These are phyloP conservation scores for Acorus calamus DNA, from an alignment of 106 monocot genomes.

Conservation along the genomic window DNA sequence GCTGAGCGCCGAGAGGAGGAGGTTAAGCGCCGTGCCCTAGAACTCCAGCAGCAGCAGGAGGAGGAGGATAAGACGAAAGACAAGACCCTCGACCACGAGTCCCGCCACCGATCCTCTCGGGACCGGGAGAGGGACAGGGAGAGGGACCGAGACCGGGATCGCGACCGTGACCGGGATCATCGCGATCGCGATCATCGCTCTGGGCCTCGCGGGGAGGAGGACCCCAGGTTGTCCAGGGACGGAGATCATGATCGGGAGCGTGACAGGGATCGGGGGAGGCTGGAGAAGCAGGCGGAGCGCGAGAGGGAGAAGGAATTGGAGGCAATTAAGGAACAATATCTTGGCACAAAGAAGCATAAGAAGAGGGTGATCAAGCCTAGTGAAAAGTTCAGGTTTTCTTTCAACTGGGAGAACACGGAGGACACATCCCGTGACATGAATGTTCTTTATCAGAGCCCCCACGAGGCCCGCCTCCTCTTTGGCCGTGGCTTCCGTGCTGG, in stretches of 20 bases:
- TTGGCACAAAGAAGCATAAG: conserved; percentile 93
- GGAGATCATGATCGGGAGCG: conserved; percentile 21
- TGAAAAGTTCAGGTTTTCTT: conserved; percentile 97
- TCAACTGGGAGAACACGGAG: conserved; percentile 99
- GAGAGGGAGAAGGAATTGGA: conserved; percentile 96
- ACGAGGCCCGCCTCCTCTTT: conserved; percentile 81
- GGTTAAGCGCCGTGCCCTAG: conserved; percentile 49
- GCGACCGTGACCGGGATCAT: conserved; percentile 4
- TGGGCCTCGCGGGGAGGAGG: conserved; percentile 12
- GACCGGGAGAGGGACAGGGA: conserved; percentile 25
- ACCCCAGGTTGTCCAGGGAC: conserved; percentile 1
- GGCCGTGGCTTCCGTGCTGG: conserved; percentile 90
- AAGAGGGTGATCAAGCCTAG: conserved; percentile 95
- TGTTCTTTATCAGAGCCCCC: conserved; percentile 78
- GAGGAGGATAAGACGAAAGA: conserved; percentile 1
- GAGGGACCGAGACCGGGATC: conserved; percentile 10
- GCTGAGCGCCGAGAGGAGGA: conserved; percentile 76
- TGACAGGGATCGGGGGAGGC: conserved; percentile 26
- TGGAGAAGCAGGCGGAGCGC: conserved; percentile 72
- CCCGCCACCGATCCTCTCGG: conserved; percentile 20
- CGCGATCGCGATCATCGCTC: conserved; percentile 22
- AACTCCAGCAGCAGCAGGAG: conserved; percentile 16
- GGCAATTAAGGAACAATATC: conserved; percentile 85
- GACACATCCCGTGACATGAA: conserved; percentile 98
- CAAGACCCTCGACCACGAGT: conserved; percentile 8